These are phyloP conservation scores for Ceratocystiopsis minuta DNA, from an alignment of 2,329 filamentous ascomycete species.

Conservation along the genomic window DNA sequence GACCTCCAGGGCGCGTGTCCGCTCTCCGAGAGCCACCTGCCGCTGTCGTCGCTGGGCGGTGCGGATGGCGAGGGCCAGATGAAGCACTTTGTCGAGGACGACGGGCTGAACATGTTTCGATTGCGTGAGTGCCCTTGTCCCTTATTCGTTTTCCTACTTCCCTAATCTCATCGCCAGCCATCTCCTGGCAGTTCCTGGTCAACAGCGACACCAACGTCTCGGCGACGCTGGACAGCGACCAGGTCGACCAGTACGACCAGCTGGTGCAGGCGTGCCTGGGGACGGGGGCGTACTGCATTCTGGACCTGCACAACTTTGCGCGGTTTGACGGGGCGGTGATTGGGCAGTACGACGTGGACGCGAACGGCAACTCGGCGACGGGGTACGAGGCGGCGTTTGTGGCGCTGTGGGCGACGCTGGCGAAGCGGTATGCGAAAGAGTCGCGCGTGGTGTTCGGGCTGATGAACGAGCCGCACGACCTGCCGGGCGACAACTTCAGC, in stretches of 20 bases:
- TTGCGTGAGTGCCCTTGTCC: slow-evolving; percentile 17
- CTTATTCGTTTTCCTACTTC: neutral
- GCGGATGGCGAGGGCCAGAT: slow-evolving; percentile 27
- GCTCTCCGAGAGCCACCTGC: slow-evolving; percentile 14
- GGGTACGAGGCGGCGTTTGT: slow-evolving; percentile 37
- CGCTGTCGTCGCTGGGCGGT: slow-evolving; percentile 14
- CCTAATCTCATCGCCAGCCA: slow-evolving; percentile 13
- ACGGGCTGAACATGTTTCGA: slow-evolving; percentile 37
- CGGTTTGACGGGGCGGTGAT: slow-evolving; percentile 45
- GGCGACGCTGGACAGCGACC: slow-evolving; percentile 22
- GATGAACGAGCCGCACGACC: slow-evolving; percentile 53
- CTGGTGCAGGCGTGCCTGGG: slow-evolving; percentile 30
- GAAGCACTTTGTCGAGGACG: slow-evolving; percentile 35
- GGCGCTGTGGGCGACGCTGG: slow-evolving; percentile 38
- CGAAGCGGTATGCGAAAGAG: slow-evolving; percentile 36
- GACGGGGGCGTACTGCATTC: slow-evolving; percentile 29
- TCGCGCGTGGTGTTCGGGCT: slow-evolving; percentile 42
- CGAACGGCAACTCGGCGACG: slow-evolving; percentile 31
- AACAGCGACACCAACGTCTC: slow-evolving; percentile 25
- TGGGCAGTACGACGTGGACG: slow-evolving; percentile 25
- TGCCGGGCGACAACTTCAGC: slow-evolving; percentile 9
- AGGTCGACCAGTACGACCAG: slow-evolving; percentile 27
- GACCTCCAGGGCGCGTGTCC: slow-evolving; percentile 17
- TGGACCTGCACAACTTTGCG: slow-evolving; percentile 37
- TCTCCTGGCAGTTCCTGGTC: slow-evolving; percentile 34